phyloP scores from a whole-genome alignment of 1,139 yeast species.

The Geotrichum macrosporum region DNA sequence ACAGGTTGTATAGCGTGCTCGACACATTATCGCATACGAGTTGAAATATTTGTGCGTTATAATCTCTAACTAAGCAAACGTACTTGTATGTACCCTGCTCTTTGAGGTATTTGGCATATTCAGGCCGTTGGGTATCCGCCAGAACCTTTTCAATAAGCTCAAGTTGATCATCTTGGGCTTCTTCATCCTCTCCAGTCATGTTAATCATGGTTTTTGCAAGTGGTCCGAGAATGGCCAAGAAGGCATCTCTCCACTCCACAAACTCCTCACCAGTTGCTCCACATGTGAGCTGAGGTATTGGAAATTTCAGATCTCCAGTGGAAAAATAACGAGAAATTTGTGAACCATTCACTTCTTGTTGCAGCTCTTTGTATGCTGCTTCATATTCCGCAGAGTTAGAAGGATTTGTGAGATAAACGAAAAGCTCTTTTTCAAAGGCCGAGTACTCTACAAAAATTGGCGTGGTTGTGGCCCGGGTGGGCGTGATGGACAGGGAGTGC shows the following conservation, averaged over 20 bases:
- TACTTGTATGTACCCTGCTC: conserved; percentile 19
- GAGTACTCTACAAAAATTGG: too few relatives aligned
- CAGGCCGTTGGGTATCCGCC: conserved; percentile 15
- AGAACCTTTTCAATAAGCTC: conserved; percentile 18
- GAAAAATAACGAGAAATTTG: conserved; percentile 9
- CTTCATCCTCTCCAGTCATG: conserved; percentile 21
- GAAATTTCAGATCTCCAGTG: conserved; percentile 11
- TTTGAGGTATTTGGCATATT: conserved; percentile 13
- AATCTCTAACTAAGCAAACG: conserved; percentile 17
- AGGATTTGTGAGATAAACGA: conserved; percentile 15
- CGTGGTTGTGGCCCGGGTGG: too few relatives aligned
- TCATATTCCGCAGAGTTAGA: conserved; percentile 18
- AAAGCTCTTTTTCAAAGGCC: conserved; percentile 15
- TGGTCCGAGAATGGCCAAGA: conserved; percentile 14
- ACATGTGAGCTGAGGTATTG: conserved; percentile 15
- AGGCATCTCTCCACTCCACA: conserved; percentile 14
- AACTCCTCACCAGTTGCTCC: conserved; percentile 21
- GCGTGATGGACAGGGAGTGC: too few relatives aligned
- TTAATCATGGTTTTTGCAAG: conserved; percentile 17
- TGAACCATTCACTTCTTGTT: conserved; percentile 16
- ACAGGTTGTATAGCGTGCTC: conserved; percentile 17
- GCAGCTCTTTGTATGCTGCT: conserved; percentile 16
- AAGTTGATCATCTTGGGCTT: conserved; percentile 18
- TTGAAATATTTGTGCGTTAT: conserved; percentile 13
- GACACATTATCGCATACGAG: conserved; percentile 17